Evolutionary conservation across 805 yeast species (phyloP).

Genomic region (Kodamaea jinghongensis): DNA sequence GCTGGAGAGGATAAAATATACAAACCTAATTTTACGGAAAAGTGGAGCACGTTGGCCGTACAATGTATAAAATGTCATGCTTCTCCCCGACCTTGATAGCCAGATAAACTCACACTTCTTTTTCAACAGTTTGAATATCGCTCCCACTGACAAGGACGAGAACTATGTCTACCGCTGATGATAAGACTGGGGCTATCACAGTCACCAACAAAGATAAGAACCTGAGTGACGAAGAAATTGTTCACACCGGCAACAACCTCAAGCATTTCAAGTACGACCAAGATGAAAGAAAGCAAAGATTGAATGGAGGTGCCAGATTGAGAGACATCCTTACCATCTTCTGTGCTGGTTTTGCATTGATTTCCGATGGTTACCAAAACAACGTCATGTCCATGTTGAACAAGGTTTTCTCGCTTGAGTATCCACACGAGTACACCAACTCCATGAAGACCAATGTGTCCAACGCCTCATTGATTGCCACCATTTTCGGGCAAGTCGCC

Average conservation of each 20-base stretch:
- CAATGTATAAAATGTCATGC: no score
- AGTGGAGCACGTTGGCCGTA: no score
- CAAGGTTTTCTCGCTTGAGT: constrained; percentile 48
- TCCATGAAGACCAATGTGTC: constrained; percentile 63
- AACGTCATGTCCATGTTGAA: constrained; percentile 71
- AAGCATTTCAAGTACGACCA: constrained; percentile 30
- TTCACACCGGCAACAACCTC: neutral
- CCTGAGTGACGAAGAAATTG: constrained; percentile 8
- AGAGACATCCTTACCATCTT: constrained; percentile 45
- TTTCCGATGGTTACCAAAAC: constrained; percentile 77
- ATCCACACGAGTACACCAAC: constrained; percentile 44
- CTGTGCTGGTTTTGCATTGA: constrained; percentile 72
- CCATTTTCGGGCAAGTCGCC: constrained; percentile 65
- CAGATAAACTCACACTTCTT: no score
- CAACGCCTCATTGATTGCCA: constrained; percentile 66
- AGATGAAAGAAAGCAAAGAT: constrained; percentile 29
- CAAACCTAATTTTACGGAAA: no score
- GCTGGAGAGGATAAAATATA: no score
- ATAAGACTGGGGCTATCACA: constrained; percentile 2
- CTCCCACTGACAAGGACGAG: no score
- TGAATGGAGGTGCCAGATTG: constrained; percentile 21
- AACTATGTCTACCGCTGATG: no score
- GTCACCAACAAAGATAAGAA: constrained; percentile 1
- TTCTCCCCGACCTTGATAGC: no score
- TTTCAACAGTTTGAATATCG: no score